Base-by-base conservation (phyloP, 352 stramenopile genomes). In the Phytophthora uliginosa region DNA sequence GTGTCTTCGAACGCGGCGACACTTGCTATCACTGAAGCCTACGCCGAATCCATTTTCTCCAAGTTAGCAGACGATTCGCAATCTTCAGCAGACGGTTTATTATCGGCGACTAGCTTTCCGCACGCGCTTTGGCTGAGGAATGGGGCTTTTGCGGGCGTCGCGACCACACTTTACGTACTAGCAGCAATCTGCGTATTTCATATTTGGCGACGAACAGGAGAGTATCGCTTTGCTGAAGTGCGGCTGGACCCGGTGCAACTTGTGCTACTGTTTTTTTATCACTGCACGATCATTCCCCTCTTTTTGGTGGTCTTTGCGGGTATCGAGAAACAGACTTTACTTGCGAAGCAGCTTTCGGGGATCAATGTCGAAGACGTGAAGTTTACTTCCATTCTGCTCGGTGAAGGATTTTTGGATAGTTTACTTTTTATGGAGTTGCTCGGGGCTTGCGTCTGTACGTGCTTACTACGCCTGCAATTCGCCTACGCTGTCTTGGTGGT, bases 391-490 rank as follows among this genome's bases (percentile, higher is more conserved):
- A 34, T 71, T 1, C 36, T 88, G 2, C 62, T 92, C 1, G 79
- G 82, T 10, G 65, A 79, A 15, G 68, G 65, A 2, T 83, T 83
- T 60, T 34, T 87, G 36, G 77, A 86, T 31, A 59, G 58, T 9
- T 70, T 92, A 22, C 79, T 85, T 36, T 82, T 90, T 60, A 76
- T 87, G 6, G 59, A 88, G 50, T 68, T 89, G 15, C 26, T 90
- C 22, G 60, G 73, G 34, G 72, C 74, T 33, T 77, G 64, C 15
- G 56, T 85, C 12, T 83, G 74, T 8, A 78, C 79, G 2, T 78
- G 76, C n/a, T 52, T 90, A 42, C 53, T 90, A 24, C 79, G 83
- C 2, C 61, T 90, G 7, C 85, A 92, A 68, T 91, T 89, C 53
- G 71, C 73, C 26, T 91, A 90, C 60, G 89, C 80, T 28, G 54